Evolutionary conservation across 140 eudicot genomes (phyloP).

Genomic region (Stevia rebaudiana): DNA sequence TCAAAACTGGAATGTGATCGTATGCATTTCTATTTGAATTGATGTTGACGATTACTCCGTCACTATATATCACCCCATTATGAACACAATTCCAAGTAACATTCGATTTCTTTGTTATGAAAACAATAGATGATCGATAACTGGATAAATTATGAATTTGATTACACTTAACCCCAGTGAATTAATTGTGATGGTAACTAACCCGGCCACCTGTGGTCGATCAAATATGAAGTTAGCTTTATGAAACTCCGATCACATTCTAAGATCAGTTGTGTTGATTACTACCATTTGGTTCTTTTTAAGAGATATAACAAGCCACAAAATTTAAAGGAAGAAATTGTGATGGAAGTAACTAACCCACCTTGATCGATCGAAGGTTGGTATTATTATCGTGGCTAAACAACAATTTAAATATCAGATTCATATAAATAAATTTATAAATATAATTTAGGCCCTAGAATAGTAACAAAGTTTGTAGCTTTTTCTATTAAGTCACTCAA

Average conservation of each 20-base stretch:
- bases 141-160: constrained; percentile 3
- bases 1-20: neutral
- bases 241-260: constrained; percentile 10
- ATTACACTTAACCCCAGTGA: neutral
- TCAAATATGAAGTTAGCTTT: neutral
- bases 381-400: neutral
- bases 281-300: neutral
- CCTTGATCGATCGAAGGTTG: too few species aligned
- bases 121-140: neutral
- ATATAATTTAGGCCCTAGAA: too few species aligned
- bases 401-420: too few species aligned
- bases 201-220: constrained; percentile 17
- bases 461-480: too few species aligned
- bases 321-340: neutral
- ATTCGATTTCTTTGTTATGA: constrained; percentile 3
- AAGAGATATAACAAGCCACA: neutral
- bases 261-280: neutral
- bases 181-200: neutral
- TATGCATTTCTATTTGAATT: neutral
- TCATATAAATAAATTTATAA: too few species aligned
- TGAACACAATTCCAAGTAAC: neutral
- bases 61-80: neutral
- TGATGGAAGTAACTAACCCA: too few species aligned
- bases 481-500: too few species aligned
- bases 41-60: neutral